phyloP scores from a whole-genome alignment of 169 alveolate species.

The Eimeria necatrix region DNA sequence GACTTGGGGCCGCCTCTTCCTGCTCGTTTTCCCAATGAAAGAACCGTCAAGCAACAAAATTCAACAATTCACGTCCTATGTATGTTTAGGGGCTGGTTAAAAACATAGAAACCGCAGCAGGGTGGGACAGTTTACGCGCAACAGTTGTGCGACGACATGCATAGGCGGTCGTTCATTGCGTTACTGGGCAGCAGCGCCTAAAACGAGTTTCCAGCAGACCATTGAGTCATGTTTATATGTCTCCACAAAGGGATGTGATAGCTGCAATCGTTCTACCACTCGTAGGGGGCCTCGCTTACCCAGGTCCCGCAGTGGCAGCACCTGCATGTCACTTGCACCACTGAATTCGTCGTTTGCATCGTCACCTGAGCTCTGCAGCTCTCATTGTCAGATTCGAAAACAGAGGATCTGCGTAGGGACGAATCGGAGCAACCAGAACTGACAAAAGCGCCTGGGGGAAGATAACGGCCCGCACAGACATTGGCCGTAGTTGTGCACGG shows the following conservation, averaged over 20 bases:
- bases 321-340: slow-evolving; percentile 22
- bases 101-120: not conserved
- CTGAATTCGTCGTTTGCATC: no score
- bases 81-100: slow-evolving; percentile 9
- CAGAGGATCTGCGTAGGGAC: no score
- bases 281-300: slow-evolving; percentile 30
- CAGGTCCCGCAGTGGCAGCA: not conserved
- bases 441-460: no score
- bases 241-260: slow-evolving; percentile 39
- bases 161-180: not conserved
- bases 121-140: slow-evolving; percentile 11
- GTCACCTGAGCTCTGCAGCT: no score
- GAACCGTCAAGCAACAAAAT: not conserved
- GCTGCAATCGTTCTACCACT: slow-evolving; percentile 1
- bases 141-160: slow-evolving; percentile 59
- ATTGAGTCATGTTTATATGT: not conserved
- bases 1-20: slow-evolving; percentile 55
- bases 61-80: not conserved
- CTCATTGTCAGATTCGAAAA: no score
- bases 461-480: no score
- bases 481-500: no score
- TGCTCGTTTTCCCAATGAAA: slow-evolving; percentile 4
- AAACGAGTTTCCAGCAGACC: not conserved
- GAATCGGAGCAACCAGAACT: no score
- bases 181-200: slow-evolving; percentile 23